A percentile compares a stretch with the other conserved stretches of the same genome.
Conservation (phyloP, 768 basidiomycete genomes). For the Suillus brevipes region DNA sequence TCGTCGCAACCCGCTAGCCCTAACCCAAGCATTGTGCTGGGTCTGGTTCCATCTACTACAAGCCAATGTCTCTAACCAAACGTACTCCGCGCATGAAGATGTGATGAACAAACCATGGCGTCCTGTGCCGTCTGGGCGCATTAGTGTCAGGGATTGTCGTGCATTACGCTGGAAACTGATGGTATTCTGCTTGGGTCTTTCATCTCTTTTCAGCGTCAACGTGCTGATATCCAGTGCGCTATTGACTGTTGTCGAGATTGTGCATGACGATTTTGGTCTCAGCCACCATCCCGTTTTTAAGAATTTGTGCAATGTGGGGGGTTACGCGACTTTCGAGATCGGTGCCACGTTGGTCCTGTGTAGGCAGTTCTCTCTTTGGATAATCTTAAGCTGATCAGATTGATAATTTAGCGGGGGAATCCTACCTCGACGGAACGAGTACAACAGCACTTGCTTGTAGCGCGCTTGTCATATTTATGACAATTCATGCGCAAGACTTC, state of each 20-base stretch:
- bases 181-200: too few species aligned
- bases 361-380: constrained; percentile 8
- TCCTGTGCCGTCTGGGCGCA: too few species aligned
- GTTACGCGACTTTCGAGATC: constrained; percentile 20
- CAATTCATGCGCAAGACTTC: constrained; percentile 40
- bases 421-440: background rate
- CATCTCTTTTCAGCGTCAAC: too few species aligned
- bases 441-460: constrained; percentile 21
- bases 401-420: background rate
- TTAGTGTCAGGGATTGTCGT: too few species aligned
- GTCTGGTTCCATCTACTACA: constrained; percentile 36
- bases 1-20: background rate
- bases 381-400: background rate
- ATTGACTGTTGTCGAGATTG: fast-evolving
- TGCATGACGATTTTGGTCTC: too few species aligned
- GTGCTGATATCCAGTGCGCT: too few species aligned
- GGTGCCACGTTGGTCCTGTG: constrained; percentile 35
- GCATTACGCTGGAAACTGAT: too few species aligned
- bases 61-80: constrained; percentile 36
- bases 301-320: too few species aligned
- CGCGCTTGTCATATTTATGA: constrained; percentile 32
- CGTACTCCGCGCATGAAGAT: constrained; percentile 30
- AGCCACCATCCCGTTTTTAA: too few species aligned
- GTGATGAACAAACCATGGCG: constrained; percentile 31
- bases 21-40: constrained; percentile 20